phyloP scores from a whole-genome alignment of 371 early-diverging fungal species.

The Smittium culicis region DNA sequence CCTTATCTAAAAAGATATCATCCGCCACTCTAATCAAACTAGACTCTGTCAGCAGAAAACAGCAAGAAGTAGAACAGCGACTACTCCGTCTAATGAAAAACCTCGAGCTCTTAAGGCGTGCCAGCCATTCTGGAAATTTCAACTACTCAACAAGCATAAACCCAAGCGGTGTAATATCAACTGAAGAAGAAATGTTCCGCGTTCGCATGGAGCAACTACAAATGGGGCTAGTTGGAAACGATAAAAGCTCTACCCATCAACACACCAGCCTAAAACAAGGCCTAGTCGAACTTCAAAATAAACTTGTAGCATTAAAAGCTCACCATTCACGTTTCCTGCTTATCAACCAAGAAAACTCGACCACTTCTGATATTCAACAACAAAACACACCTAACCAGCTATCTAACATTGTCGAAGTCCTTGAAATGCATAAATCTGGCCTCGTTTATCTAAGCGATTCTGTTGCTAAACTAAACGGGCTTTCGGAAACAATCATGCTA shows the following conservation, averaged over 20 bases:
- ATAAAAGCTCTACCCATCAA: not conserved
- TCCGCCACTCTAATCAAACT: constrained; percentile 45
- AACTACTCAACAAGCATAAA: too few relatives aligned
- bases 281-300: not conserved
- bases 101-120: constrained; percentile 62
- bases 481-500: not conserved
- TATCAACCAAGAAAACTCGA: not conserved
- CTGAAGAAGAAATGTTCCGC: constrained; percentile 66
- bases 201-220: constrained; percentile 50
- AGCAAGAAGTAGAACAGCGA: constrained; percentile 61
- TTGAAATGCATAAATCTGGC: not conserved
- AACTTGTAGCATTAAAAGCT: not conserved
- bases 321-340: not conserved
- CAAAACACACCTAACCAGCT: not conserved
- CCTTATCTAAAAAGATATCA: constrained; percentile 44
- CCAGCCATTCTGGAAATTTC: too few relatives aligned
- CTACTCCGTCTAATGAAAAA: constrained; percentile 63
- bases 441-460: not conserved
- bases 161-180: too few relatives aligned
- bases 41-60: constrained; percentile 53
- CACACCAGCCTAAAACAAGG: not conserved
- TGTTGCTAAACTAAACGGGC: not conserved
- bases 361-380: not conserved
- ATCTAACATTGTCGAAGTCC: not conserved
- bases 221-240: not conserved